phyloP scores from a whole-genome alignment of 176 grass and related monocot species.

The Saccharum spontaneum region DNA sequence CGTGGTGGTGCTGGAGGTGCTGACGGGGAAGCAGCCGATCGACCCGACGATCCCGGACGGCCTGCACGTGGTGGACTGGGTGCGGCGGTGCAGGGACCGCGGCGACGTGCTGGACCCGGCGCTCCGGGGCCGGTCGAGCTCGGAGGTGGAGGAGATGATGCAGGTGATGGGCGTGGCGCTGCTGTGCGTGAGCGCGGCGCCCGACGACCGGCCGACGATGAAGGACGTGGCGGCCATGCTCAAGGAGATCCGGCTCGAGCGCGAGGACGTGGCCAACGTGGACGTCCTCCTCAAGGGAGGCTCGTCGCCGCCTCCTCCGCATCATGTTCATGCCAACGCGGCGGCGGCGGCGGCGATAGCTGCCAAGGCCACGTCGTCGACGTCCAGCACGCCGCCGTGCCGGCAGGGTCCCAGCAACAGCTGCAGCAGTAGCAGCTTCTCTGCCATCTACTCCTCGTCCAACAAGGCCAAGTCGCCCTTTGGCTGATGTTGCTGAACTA shows the following conservation, averaged over 20 bases:
- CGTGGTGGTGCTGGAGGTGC: conserved; percentile 93
- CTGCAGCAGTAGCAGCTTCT: conserved; percentile 49
- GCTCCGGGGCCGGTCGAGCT: conserved; percentile 35
- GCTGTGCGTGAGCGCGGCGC: conserved; percentile 67
- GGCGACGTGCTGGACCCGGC: conserved; percentile 64
- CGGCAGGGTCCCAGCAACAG: background rate
- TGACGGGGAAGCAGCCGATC: conserved; percentile 90
- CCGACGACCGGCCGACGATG: conserved; percentile 86
- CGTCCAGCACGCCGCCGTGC: conserved; percentile 48
- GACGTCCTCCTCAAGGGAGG: conserved; percentile 68
- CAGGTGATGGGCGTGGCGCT: conserved; percentile 88
- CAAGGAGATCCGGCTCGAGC: conserved; percentile 80
- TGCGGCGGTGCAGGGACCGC: conserved; percentile 57
- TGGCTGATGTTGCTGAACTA: conserved; percentile 26
- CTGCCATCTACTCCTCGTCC: conserved; percentile 43
- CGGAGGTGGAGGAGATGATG: conserved; percentile 86
- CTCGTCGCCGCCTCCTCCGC: conserved; percentile 12
- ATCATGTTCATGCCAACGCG: background rate
- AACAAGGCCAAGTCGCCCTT: conserved; percentile 72
- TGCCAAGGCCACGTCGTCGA: background rate
- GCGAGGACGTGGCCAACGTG: conserved; percentile 66
- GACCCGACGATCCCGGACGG: conserved; percentile 90
- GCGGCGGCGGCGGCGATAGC: accelerated
- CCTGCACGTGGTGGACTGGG: conserved; percentile 84
- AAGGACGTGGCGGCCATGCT: conserved; percentile 93